Conservation (phyloP, 352 stramenopile genomes). For the Globisporangium parvum region DNA sequence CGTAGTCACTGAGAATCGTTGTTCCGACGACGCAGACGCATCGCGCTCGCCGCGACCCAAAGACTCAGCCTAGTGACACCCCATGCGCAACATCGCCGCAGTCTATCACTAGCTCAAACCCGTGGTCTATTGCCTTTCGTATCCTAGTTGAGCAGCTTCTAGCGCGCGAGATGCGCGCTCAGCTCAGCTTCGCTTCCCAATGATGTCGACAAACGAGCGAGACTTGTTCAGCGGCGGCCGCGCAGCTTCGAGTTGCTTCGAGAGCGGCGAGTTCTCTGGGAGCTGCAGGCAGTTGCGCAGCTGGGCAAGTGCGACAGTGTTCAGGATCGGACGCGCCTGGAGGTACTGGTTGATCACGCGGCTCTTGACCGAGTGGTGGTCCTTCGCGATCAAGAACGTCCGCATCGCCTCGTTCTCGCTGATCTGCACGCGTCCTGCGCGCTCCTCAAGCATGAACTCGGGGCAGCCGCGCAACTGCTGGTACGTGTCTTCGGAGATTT, state of each 20-base stretch:
- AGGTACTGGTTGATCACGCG: slow-evolving; percentile 44
- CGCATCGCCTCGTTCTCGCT: slow-evolving; percentile 46
- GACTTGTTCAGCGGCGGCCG: slow-evolving; percentile 17
- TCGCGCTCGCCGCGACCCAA: background rate
- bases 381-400: slow-evolving; percentile 42
- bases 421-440: slow-evolving; percentile 40
- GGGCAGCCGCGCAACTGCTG: slow-evolving; percentile 38
- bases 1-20: background rate
- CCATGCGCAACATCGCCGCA: background rate
- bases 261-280: slow-evolving; percentile 45
- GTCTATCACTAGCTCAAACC: background rate
- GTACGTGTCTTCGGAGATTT: slow-evolving; percentile 60
- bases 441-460: slow-evolving; percentile 50
- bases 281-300: slow-evolving; percentile 47
- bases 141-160: background rate
- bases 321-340: slow-evolving; percentile 28
- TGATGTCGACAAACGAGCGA: slow-evolving; percentile 44
- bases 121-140: slow-evolving; percentile 4
- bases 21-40: background rate
- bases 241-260: slow-evolving; percentile 33
- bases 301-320: slow-evolving; percentile 34
- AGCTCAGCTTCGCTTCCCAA: slow-evolving; percentile 11
- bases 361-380: slow-evolving; percentile 42
- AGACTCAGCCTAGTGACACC: background rate
- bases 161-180: background rate